phyloP scores from a whole-genome alignment of 2,329 filamentous ascomycete species.

The Endoconidiophora polonica region DNA sequence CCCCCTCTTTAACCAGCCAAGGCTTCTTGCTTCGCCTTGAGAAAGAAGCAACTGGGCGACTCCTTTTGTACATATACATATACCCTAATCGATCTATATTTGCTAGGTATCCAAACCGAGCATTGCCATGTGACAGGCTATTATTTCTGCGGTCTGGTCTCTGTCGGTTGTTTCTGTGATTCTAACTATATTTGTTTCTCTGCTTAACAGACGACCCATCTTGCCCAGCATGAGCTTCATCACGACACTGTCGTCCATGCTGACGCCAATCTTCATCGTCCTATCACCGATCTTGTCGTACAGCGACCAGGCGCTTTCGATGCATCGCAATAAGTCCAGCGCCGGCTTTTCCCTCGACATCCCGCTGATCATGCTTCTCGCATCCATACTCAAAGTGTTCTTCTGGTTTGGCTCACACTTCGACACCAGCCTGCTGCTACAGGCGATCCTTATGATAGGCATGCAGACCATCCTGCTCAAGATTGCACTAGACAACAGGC shows the following conservation, averaged over 20 bases:
- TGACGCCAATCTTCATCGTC: constrained; percentile 47
- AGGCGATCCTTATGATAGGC: constrained; percentile 48
- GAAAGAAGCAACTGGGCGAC: no score
- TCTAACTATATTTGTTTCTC: no score
- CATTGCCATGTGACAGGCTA: no score
- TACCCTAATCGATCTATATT: no score
- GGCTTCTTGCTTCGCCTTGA: no score
- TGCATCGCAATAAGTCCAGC: constrained; percentile 46
- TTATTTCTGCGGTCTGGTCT: no score
- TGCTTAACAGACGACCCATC: background rate
- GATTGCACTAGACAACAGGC: constrained; percentile 52
- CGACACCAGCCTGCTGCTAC: constrained; percentile 44
- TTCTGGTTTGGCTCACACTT: constrained; percentile 53
- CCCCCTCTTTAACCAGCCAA: no score
- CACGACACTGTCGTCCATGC: constrained; percentile 33
- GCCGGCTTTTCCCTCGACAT: constrained; percentile 56
- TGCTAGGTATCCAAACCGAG: no score
- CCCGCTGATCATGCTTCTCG: constrained; percentile 55
- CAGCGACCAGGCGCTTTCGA: constrained; percentile 47
- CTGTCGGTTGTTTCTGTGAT: no score
- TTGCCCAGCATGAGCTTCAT: constrained; percentile 23
- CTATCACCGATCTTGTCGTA: constrained; percentile 48
- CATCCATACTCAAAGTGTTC: constrained; percentile 50
- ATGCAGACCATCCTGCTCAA: constrained; percentile 49
- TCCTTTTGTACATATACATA: no score